Base-by-base conservation (phyloP, 345 rosid genomes). In the Punica granatum region DNA sequence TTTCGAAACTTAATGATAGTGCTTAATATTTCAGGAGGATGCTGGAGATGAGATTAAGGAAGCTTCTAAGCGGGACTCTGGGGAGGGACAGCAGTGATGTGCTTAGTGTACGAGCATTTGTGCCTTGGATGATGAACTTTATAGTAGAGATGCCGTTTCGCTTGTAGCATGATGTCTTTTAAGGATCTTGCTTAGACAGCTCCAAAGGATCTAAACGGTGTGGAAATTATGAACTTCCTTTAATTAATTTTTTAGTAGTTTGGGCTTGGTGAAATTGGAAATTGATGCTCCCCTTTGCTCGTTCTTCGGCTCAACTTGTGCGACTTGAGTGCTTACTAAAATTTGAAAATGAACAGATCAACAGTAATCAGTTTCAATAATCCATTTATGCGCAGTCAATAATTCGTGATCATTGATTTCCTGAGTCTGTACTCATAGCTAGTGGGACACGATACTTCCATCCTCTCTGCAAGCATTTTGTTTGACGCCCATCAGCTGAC, bases 31-130 rank as follows among this genome's bases (percentile, higher is more conserved):
- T 37, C 60, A 62, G 73, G 67, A 94, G 61, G 98, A 94, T 12
- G 89, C 80, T 19, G 92, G 86, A 58, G 96, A 94, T 49, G 97
- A 94, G 81, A 86, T 88, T 77, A 89, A 88, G 83, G 97, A 94
- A 77, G 83, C 88, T 32, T 79, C 92, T 33, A 94, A 94, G 63
- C 82, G 31, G 25, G 95, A 88, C 39, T 67, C 88, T 9, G 86
- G 79, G 15, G 96, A 88, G 56, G 87, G 69, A 30, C 85, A 65
- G 46, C 74, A 82, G 82, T 81, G 75, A 82, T 74, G 75, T 75
- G 63, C 67, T 76, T 30, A 72, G 48, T 42, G 53, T 18, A 71
- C 67, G 77, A 75, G 74, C 69, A 60, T 68, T 67, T 73, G 74
- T 79, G 69, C 67, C 63, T 67, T 77, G 36, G 72, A 51, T 75